A percentile compares a stretch with the other conserved stretches of the same genome.
These are phyloP conservation scores for Papilionanthe hybrid DNA, from an alignment of 116 monocot genomes.

Conservation along the genomic window DNA sequence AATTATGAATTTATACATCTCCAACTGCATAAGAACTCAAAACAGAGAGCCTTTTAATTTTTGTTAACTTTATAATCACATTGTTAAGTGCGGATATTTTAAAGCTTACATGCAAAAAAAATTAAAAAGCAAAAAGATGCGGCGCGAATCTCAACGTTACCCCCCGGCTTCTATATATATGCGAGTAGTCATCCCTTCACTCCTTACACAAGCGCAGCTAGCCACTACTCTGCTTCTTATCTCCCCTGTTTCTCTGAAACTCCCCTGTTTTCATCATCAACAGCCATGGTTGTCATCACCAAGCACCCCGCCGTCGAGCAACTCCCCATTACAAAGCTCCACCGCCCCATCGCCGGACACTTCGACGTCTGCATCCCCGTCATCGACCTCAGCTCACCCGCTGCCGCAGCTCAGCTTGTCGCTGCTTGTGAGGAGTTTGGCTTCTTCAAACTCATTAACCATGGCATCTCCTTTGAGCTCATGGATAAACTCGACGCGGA, in stretches of 20 bases:
- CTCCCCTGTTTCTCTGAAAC: neutral
- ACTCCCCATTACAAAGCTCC: conserved; percentile 3
- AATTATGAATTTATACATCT: too few species aligned
- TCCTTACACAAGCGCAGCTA: neutral
- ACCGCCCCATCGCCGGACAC: neutral
- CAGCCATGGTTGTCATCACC: conserved; percentile 16
- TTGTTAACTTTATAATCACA: too few species aligned
- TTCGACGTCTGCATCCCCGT: conserved; percentile 6
- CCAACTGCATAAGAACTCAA: too few species aligned
- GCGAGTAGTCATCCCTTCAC: neutral
- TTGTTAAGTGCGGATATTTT: too few species aligned
- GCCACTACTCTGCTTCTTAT: neutral
- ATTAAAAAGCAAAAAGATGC: neutral
- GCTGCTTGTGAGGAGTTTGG: conserved; percentile 26
- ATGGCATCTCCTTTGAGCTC: conserved; percentile 17
- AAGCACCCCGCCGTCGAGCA: conserved; percentile 11
- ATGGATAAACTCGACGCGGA: conserved; percentile 17
- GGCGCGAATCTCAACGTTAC: neutral
- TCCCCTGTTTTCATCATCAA: neutral
- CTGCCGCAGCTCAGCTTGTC: conserved; percentile 2
- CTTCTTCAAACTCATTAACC: conserved; percentile 28
- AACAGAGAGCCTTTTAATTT: too few species aligned
- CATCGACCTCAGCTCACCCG: conserved; percentile 9
- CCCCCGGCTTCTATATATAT: neutral
- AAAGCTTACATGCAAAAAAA: neutral